Evolutionary conservation across 148 eudicot genomes (phyloP), one percentile per base, ranked within the genome.

Genomic region (Euryodendron excelsum): DNA sequence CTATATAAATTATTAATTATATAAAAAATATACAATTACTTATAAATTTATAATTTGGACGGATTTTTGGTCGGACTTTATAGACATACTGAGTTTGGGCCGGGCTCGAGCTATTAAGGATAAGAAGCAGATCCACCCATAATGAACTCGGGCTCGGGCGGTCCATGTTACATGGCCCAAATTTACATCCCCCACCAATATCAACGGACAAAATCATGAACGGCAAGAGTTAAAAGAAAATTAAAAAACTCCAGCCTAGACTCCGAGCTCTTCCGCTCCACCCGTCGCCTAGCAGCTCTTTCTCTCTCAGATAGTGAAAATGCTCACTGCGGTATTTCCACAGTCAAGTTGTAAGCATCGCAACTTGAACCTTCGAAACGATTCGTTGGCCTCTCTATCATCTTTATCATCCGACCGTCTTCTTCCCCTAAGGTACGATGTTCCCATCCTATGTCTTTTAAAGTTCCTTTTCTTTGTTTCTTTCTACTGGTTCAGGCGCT

Each of bases 351-450:
- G 65, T 17, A 48, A 37, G 71, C 67, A 61, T 31, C 73, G 25
- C 21, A 81, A 36, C 23, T 62, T 52, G 33, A 70, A 41, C 52
- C 52, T 66, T 31, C 61, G 45, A n/a, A 70, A 69, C 20, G 74
- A 78, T 48, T 23, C 81, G 0, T 31, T 80, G 18, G 58, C 75
- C n/a, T 81, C 88, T 27, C 33, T 83, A 33, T 83, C 87, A 20
- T 69, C 81, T 45, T 71, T 79, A 68, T 77, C 70, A 72, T 65
- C 86, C 60, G 75, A 67, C 66, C 79, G 45, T 68, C 65, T 85
- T 77, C 73, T 78, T 65, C 68, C 41, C 60, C 10, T 59, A 72
- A 79, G 89, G 89, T 89, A 72, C 56, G 8, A 18, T 28, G 21
- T 55, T 62, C 18, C 53, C 25, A 28, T 50, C 65, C 28, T 50